Percentiles rank a stretch among this genome's conserved stretches.
Evolutionary conservation across 169 alveolate species (phyloP).

Genomic region (Eimeria falciformis): DNA sequence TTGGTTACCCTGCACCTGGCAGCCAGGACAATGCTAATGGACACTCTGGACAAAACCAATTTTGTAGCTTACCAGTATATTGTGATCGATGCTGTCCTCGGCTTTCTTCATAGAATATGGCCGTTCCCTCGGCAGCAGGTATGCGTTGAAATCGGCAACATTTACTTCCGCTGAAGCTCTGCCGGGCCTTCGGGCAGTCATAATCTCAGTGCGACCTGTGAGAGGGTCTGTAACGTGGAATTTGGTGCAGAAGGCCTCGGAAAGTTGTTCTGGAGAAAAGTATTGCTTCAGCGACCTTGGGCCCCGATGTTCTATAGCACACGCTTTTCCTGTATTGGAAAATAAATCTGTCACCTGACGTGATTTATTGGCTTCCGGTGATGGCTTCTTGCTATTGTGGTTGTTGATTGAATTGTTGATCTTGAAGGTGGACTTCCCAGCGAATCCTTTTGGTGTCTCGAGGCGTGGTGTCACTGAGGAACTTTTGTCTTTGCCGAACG

Average conservation of each 20-base stretch:
- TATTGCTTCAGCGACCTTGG: constrained; percentile 59
- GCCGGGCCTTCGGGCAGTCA: constrained; percentile 80
- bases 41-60: too few relatives aligned
- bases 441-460: constrained; percentile 24
- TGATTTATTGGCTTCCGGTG: constrained; percentile 32
- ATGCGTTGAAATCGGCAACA: constrained; percentile 72
- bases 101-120: constrained; percentile 44
- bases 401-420: constrained; percentile 16
- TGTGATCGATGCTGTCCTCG: constrained; percentile 65
- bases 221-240: constrained; percentile 68
- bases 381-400: constrained; percentile 34
- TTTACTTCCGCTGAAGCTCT: constrained; percentile 71
- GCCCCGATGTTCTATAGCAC: background rate
- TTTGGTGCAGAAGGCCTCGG: constrained; percentile 75
- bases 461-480: background rate
- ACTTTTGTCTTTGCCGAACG: background rate
- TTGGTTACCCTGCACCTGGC: too few relatives aligned
- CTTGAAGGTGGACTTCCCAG: constrained; percentile 36
- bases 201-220: constrained; percentile 78
- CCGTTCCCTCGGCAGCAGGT: constrained; percentile 60
- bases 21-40: too few relatives aligned
- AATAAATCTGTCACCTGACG: constrained; percentile 13
- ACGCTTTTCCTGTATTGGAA: background rate
- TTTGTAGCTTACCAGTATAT: constrained; percentile 45
- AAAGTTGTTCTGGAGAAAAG: constrained; percentile 54